Conservation (phyloP, 306 rosid genomes). For the Rosa rugosa region DNA sequence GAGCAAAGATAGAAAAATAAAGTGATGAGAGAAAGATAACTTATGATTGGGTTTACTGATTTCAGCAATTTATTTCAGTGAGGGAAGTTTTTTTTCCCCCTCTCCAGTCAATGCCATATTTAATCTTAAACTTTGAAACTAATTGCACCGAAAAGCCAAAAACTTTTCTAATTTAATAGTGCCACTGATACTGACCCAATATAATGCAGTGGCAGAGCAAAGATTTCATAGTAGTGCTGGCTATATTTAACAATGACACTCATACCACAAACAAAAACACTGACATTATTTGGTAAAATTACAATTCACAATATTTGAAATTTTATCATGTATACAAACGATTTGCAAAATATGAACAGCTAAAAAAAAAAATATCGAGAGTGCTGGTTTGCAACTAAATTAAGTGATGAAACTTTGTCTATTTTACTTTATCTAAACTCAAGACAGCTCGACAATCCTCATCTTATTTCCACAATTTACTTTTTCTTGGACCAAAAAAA, state of each 20-base stretch:
- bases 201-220: background rate
- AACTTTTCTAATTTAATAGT: background rate
- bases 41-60: background rate
- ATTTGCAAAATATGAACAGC: background rate
- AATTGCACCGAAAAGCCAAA: background rate
- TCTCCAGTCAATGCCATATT: background rate
- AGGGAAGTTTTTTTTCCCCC: background rate
- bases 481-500: background rate
- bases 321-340: background rate
- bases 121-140: background rate
- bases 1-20: background rate
- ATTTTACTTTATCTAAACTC: background rate
- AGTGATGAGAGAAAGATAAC: background rate
- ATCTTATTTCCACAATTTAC: background rate
- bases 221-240: background rate
- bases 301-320: background rate
- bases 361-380: background rate
- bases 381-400: background rate
- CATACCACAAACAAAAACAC: background rate
- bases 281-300: background rate
- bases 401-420: background rate
- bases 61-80: background rate
- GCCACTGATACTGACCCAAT: background rate
- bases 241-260: background rate
- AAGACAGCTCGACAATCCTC: background rate